Evolutionary conservation across 306 rosid species (phyloP).

Genomic region (Cicer pinnatifidum): DNA sequence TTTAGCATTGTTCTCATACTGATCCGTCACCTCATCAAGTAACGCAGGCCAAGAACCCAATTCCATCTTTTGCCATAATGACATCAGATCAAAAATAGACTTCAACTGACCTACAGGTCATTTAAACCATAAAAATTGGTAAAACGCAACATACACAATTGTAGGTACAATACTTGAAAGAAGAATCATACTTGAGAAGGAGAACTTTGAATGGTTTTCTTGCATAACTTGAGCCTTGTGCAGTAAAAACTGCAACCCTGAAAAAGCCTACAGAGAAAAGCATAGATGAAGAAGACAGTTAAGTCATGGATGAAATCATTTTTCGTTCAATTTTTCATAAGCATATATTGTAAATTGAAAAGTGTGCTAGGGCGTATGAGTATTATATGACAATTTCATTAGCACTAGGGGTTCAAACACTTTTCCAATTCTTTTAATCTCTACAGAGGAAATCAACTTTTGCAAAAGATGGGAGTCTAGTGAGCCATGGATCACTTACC

Average conservation of each 20-base stretch:
- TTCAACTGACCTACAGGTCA: constrained; percentile 65
- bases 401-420: not conserved
- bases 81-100: constrained; percentile 56
- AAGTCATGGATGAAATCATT: not conserved
- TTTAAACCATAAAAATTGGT: constrained; percentile 37
- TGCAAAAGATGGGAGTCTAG: constrained; percentile 4
- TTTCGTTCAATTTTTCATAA: not conserved
- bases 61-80: constrained; percentile 82
- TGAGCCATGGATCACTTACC: constrained; percentile 53
- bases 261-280: constrained; percentile 65
- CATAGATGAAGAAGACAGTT: constrained; percentile 7
- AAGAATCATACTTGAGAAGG: constrained; percentile 59
- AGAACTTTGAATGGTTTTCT: constrained; percentile 70
- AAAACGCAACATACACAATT: constrained; percentile 25
- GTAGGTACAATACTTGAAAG: not conserved
- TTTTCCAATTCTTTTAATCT: not conserved
- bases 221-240: constrained; percentile 60
- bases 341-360: not conserved
- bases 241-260: constrained; percentile 81
- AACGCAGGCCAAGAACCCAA: constrained; percentile 79
- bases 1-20: constrained; percentile 71
- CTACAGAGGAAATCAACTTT: constrained; percentile 4
- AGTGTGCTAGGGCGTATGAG: not conserved
- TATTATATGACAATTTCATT: constrained; percentile 26
- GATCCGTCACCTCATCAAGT: constrained; percentile 81